Evolutionary conservation across 2,329 filamentous ascomycete genomes (phyloP), one percentile per base, ranked within the genome.

Genomic region (Neofusicoccum sp.): DNA sequence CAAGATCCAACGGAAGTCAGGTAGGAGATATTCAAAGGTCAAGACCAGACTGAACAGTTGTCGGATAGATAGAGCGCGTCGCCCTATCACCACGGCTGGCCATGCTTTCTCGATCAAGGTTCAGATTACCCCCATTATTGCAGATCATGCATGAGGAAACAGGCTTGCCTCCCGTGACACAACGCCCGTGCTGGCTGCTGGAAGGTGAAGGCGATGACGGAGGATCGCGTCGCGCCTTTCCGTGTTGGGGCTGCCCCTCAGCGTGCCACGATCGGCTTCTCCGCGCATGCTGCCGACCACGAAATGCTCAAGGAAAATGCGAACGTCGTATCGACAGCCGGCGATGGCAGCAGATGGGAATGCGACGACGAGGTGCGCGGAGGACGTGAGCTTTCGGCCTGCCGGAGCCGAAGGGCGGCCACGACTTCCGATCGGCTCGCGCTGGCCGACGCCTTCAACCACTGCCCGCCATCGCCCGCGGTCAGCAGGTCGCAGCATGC

Each of bases 391-490:
- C 28, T 31, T 41, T 1, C 9, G 6, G 38, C 14, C 8, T n/a
- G 36, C 7, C 3, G 36, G 14, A 14, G 36, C 36, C n/a, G 14
- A 20, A n/a, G 4, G 12, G 14, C 49, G 36, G 16, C 51, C 51
- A 56, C 51, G 36, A 56, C 51, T 56, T 44, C 33, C 16, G 36
- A 56, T 56, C 36, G 49, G 49, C 49, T 9, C 36, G 34, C 49
- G 3, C 3, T 30, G n/a, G 33, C 48, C 48, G 48, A 38, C 33
- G 9, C 40, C n/a, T 14, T 43, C 28, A 8, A 33, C 24, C 24
- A 11, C 28, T n/a, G 24, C 12, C 30, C 14, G 45, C n/a, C 16
- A 12, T 33, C 45, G 9, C 4, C 26, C 7, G 6, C 45, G 11
- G 14, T n/a, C 34, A 54, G 49, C 47, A 51, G 47, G 47, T 7